A percentile compares a stretch with the other conserved stretches of the same genome.
These are phyloP conservation scores for Falciphora oryzae DNA, from an alignment of 2,329 filamentous ascomycete genomes.

Conservation along the genomic window DNA sequence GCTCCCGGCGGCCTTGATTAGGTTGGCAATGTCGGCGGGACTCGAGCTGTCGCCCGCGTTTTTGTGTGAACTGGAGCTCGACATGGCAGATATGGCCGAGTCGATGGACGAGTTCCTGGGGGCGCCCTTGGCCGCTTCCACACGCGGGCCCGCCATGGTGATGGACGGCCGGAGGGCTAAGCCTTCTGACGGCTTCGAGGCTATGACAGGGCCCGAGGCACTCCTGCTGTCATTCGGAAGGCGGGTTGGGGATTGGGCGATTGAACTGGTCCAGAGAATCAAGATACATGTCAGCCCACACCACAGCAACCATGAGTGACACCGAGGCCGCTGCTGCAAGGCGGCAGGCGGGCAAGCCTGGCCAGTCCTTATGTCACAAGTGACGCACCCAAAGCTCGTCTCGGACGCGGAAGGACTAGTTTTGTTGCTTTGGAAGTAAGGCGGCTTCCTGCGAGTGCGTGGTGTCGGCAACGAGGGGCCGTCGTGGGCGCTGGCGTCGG, in stretches of 20 bases:
- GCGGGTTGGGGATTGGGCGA: slow-evolving; percentile 22
- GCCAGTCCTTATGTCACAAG: not conserved
- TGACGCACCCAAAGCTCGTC: slow-evolving; percentile 13
- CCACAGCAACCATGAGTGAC: slow-evolving; percentile 4
- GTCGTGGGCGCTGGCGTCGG: slow-evolving; percentile 25
- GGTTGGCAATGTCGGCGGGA: slow-evolving; percentile 65
- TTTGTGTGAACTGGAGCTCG: slow-evolving; percentile 51
- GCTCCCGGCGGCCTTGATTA: slow-evolving; percentile 81
- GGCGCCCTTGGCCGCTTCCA: slow-evolving; percentile 32
- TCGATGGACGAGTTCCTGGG: slow-evolving; percentile 86
- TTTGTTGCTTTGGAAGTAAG: slow-evolving; percentile 33
- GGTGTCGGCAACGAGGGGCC: slow-evolving; percentile 16
- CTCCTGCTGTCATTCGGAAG: slow-evolving; percentile 46
- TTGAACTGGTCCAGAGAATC: slow-evolving; percentile 17
- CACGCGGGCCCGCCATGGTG: slow-evolving; percentile 42
- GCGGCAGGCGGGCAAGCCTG: too few relatives aligned
- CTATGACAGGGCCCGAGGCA: slow-evolving; percentile 36
- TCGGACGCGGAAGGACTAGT: slow-evolving; percentile 28
- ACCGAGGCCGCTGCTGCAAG: not conserved
- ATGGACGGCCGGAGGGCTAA: slow-evolving; percentile 30
- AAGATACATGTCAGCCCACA: slow-evolving; percentile 7
- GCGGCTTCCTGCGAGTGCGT: slow-evolving; percentile 21
- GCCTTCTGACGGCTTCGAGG: slow-evolving; percentile 36
- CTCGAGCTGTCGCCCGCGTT: slow-evolving; percentile 45
- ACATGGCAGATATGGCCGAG: slow-evolving; percentile 79